Conservation (phyloP, 129 eudicot species). For the Erigeron canadensis region DNA sequence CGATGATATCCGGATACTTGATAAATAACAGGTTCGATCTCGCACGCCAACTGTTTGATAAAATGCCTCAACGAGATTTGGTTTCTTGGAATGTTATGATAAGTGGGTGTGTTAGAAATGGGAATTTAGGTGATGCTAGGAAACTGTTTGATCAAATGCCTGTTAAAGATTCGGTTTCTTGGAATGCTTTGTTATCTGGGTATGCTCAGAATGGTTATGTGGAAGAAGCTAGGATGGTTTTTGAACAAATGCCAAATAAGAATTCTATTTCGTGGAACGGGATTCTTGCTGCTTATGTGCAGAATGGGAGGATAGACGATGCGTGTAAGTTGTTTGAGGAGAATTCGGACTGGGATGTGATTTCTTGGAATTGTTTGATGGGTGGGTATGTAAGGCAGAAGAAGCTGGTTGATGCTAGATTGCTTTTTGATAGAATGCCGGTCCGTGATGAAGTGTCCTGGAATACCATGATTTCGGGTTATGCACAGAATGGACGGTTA, state of each 20-base stretch:
- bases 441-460: conserved; percentile 32
- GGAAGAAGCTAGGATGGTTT: conserved; percentile 45
- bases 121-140: conserved; percentile 51
- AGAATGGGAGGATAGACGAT: conserved; percentile 53
- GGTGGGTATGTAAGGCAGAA: conserved; percentile 58
- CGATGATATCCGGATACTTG: conserved; percentile 71
- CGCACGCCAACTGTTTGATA: conserved; percentile 52
- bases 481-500: conserved; percentile 42
- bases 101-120: conserved; percentile 38
- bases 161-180: conserved; percentile 30
- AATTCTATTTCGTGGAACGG: conserved; percentile 28
- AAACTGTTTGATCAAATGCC: conserved; percentile 61
- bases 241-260: conserved; percentile 57
- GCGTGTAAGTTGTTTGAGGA: conserved; percentile 43
- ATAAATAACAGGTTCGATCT: conserved; percentile 35
- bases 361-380: conserved; percentile 58
- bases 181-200: conserved; percentile 49
- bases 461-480: conserved; percentile 8
- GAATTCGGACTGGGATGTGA: conserved; percentile 37
- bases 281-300: conserved; percentile 58
- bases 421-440: conserved; percentile 45
- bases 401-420: conserved; percentile 47
- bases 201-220: conserved; percentile 45
- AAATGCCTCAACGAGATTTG: conserved; percentile 55
- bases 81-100: conserved; percentile 69